Evolutionary conservation across 306 rosid genomes (phyloP).

Genomic region (Corylus heterophylla): DNA sequence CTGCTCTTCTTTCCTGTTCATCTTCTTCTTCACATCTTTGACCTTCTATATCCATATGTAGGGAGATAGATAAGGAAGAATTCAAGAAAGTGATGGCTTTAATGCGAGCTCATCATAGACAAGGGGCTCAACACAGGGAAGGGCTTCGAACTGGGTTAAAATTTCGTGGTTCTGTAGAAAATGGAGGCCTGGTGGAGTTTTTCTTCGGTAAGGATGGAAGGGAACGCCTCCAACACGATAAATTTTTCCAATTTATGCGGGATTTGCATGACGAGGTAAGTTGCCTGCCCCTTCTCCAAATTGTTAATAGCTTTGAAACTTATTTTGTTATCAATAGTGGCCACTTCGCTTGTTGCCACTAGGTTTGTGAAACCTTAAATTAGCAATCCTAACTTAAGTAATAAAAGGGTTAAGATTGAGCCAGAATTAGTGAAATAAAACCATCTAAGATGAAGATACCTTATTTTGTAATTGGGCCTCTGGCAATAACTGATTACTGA

Average conservation of each 20-base stretch:
- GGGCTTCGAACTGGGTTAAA: constrained; percentile 67
- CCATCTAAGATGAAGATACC: not conserved
- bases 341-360: constrained; percentile 8
- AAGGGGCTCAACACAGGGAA: constrained; percentile 66
- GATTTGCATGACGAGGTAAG: constrained; percentile 73
- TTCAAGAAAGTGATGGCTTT: constrained; percentile 93
- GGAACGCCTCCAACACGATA: constrained; percentile 57
- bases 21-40: not conserved
- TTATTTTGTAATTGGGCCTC: not conserved
- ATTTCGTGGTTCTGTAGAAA: constrained; percentile 62
- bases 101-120: constrained; percentile 84
- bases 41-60: constrained; percentile 12
- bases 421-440: not conserved
- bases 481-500: not conserved
- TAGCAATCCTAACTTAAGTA: not conserved
- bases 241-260: constrained; percentile 63
- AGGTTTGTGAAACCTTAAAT: not conserved
- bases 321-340: not conserved
- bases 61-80: constrained; percentile 80
- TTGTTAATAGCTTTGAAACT: constrained; percentile 21
- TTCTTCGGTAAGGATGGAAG: constrained; percentile 83
- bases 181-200: constrained; percentile 84
- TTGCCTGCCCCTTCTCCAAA: constrained; percentile 16
- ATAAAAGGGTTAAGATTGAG: not conserved
- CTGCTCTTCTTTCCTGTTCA: not conserved